Evolutionary conservation across 2,329 filamentous ascomycete genomes (phyloP).

Genomic region (Trichophyton schoenleinii): DNA sequence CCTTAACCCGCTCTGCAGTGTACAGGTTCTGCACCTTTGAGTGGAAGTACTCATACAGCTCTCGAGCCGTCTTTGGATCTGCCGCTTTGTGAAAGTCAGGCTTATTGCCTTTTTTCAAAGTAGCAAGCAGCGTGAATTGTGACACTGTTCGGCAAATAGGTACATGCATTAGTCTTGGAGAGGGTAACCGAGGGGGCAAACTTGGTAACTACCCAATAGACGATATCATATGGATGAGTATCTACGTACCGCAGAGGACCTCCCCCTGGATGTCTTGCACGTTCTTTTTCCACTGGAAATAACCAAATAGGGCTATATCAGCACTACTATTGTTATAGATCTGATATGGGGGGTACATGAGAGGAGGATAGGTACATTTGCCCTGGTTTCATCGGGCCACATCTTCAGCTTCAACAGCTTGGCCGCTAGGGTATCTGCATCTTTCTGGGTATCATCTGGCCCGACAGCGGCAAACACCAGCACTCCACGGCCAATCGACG

Average conservation of each 20-base stretch:
- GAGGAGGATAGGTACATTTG: constrained; percentile 38
- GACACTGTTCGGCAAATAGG: constrained; percentile 50
- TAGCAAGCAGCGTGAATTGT: constrained; percentile 87
- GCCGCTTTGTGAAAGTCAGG: constrained; percentile 89
- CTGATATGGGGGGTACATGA: neutral
- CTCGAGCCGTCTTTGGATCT: constrained; percentile 61
- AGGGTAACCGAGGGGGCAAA: neutral
- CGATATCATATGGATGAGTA: neutral
- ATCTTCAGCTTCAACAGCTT: constrained; percentile 84
- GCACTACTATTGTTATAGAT: neutral
- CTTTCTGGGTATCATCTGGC: constrained; percentile 78
- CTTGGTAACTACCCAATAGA: neutral
- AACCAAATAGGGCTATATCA: neutral
- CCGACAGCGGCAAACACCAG: constrained; percentile 86
- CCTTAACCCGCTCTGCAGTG: constrained; percentile 61
- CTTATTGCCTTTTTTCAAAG: constrained; percentile 90
- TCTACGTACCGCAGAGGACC: constrained; percentile 69
- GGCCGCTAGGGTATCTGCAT: constrained; percentile 67
- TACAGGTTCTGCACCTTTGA: constrained; percentile 63
- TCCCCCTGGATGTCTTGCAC: constrained; percentile 84
- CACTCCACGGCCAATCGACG: constrained; percentile 78
- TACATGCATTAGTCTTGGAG: neutral
- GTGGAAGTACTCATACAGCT: constrained; percentile 75
- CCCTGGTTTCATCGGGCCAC: constrained; percentile 72
- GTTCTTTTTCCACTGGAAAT: constrained; percentile 70